Evolutionary conservation across 345 rosid genomes (phyloP).

Genomic region (Salix exigua): DNA sequence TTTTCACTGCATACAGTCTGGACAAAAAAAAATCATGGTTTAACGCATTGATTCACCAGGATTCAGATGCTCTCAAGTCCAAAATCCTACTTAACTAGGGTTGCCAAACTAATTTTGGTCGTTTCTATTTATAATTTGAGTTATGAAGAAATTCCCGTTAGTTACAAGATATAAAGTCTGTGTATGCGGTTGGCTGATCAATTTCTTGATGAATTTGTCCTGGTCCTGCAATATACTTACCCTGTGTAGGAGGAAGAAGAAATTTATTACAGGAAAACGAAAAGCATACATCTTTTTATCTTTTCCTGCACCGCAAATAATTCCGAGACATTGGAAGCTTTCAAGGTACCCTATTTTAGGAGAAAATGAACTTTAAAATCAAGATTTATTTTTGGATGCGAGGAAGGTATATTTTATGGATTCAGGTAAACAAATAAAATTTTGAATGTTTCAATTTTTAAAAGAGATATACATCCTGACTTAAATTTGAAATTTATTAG

Average conservation of each 20-base stretch:
- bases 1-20: neutral
- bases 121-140: too few species aligned
- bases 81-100: neutral
- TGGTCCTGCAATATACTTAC: neutral
- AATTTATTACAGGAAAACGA: neutral
- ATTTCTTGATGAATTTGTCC: neutral
- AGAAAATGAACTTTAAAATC: too few species aligned
- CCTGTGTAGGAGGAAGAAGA: neutral
- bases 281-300: neutral
- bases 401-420: rapidly evolving
- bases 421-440: too few species aligned
- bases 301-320: neutral
- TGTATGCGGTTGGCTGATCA: neutral
- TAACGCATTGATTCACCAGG: neutral
- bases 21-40: neutral
- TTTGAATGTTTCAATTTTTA: rapidly evolving
- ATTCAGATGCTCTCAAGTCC: neutral
- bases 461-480: rapidly evolving
- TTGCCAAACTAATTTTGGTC: too few species aligned
- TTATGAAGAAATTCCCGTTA: too few species aligned
- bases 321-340: too few species aligned
- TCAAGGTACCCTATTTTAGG: too few species aligned
- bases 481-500: rapidly evolving
- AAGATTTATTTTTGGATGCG: too few species aligned
- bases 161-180: too few species aligned